Evolutionary conservation across 768 basidiomycete species (phyloP), one percentile per base, ranked within the genome.

Genomic region (Russula emetica): DNA sequence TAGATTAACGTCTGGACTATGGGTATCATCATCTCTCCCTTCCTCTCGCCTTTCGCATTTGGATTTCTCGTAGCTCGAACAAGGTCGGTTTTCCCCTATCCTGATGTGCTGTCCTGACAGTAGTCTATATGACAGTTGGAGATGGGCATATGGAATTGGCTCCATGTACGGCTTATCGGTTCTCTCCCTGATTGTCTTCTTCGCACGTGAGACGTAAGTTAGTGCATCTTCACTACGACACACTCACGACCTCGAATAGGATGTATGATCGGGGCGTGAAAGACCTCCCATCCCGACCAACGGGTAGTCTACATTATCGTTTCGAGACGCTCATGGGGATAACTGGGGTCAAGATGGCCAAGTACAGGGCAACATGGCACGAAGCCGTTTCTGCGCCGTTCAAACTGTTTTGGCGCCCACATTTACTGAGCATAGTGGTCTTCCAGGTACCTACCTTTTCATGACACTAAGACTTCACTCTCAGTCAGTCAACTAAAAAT

Each of bases 1-100:
- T 63, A 86, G 84, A 78, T 88, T 40, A 86, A 85, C 67, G 73
- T 85, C 55, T 87, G 86, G 87, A 87, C 86, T 3, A 83, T 88
- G 80, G 87, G 85, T 1, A 86, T 88, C 74, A 80, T 88, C 69
- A 71, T 86, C 30, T 85, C 85, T 16, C 85, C 83, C 11, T 84
- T 84, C 76, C 69, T 83, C 11, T 85, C 84, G 2, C 87, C 87
- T 0, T 87, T 86, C 69, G 78, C 82, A 0, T 84, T 87, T 65
- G 86, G 87, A 4, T 89, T 87, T 76, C 75, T 88, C 5, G 83
- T 84, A 3, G 85, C 85, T 0, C 76, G 81, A 6, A 77, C 80
- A 20, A 78, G 75, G 70, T 78, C 55, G 47, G 70, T 62, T 16
- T 8, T 63, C 20, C 68, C 22, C 63, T 58, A 22, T 8, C 38